Evolutionary conservation across 371 early-diverging fungal genomes (phyloP).

Genomic region (Mucor sp.): DNA sequence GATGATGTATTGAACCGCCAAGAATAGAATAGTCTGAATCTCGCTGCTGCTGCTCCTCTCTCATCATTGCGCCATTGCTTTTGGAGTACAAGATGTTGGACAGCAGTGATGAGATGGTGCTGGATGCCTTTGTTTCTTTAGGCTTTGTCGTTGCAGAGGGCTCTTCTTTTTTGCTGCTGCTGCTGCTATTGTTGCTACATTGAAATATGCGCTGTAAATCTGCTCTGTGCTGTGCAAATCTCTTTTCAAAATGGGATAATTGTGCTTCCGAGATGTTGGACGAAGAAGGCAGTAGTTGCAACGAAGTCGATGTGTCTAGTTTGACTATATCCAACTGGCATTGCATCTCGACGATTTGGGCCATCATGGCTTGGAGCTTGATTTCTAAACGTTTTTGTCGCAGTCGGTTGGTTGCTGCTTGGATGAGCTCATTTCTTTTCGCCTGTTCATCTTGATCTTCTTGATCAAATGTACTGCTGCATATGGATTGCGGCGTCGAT

Average conservation of each 20-base stretch:
- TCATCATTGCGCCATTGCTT: neutral
- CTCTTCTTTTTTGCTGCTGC: neutral
- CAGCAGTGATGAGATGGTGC: neutral
- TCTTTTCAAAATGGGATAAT: conserved; percentile 12
- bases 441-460: neutral
- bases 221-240: conserved; percentile 8
- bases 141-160: neutral
- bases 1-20: neutral
- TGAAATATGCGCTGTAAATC: neutral
- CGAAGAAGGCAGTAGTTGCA: neutral
- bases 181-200: no score
- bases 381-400: conserved; percentile 13
- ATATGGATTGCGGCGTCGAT: neutral
- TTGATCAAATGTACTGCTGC: neutral
- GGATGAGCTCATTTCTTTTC: conserved; percentile 1
- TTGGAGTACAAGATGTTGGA: neutral
- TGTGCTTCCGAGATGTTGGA: neutral
- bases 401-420: conserved; percentile 15
- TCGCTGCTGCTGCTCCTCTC: neutral
- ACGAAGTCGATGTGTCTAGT: conserved; percentile 11
- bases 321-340: conserved; percentile 18
- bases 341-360: conserved; percentile 17
- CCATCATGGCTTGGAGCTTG: conserved; percentile 11
- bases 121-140: neutral
- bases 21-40: conserved; percentile 4